A percentile compares a stretch with the other conserved stretches of the same genome.
These are phyloP conservation scores for Nectriaceae sp. DNA, from an alignment of 2,329 filamentous ascomycete species.

Conservation along the genomic window DNA sequence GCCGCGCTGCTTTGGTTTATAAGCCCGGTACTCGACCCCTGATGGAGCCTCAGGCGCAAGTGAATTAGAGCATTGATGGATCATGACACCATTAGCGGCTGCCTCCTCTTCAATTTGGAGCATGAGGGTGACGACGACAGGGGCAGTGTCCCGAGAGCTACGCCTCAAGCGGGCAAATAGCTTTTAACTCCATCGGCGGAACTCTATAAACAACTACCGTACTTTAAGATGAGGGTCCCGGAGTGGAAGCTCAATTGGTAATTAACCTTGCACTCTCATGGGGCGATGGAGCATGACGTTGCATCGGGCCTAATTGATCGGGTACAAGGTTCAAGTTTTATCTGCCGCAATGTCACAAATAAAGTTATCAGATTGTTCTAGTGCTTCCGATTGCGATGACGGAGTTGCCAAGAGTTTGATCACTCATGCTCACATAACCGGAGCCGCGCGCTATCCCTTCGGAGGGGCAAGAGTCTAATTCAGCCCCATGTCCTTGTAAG, in stretches of 20 bases:
- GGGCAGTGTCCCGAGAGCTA: not conserved
- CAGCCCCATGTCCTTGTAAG: no score
- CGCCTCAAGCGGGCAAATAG: not conserved
- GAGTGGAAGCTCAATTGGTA: not conserved
- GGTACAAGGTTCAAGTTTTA: not conserved
- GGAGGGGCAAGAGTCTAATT: no score
- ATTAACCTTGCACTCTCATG: not conserved
- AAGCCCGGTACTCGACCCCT: no score
- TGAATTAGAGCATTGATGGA: no score
- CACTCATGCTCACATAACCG: conserved; percentile 26
- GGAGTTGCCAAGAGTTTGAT: conserved; percentile 6
- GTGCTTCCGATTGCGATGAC: conserved; percentile 1
- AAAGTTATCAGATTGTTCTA: not conserved
- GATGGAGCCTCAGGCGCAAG: no score
- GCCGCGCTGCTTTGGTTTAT: no score
- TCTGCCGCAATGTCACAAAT: not conserved
- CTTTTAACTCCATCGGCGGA: not conserved
- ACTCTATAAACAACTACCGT: not conserved
- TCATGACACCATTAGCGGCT: not conserved
- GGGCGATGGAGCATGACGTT: not conserved
- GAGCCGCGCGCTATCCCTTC: no score
- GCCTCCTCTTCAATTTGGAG: not conserved
- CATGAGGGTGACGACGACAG: not conserved
- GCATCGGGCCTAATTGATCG: no score
- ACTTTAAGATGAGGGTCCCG: not conserved